Base-by-base conservation (phyloP, 2,329 filamentous ascomycete genomes). In the Fusarium gaditjirri region DNA sequence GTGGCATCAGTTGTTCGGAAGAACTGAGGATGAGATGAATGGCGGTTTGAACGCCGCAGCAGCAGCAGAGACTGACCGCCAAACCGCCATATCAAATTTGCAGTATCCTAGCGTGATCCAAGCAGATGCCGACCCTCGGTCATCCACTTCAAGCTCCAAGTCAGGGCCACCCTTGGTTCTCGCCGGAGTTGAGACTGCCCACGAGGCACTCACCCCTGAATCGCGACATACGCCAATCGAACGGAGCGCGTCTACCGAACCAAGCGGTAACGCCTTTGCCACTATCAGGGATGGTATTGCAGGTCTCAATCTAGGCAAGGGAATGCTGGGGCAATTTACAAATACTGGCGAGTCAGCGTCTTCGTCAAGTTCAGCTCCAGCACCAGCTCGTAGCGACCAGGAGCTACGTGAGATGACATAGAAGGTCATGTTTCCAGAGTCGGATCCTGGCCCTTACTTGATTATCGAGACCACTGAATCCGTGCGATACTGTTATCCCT, bases 1-100 rank as follows among this genome's bases (percentile, higher is more conserved):
- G 96, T 99, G 96, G 96, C 88, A 92, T 72, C 93, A 96, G 77
- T 84, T 92, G 2, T 99, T 98, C 81, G 94, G 94, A 50, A 89
- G 95, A 36, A 91, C 91, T 6, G 94, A 98, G 75, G 90, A 92
- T 59, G 96, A 99, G 80, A 98, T 99, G 95, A 99, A 99, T 76
- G 90, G 89, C 0, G 84, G 87, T 39, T 82, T 90, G 16, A 86
- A 89, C 74, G 83, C 85, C 11, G 87, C 86, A 6, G 86, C 87
- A 21, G 85, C 86, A 7, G 86, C 86, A 11, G 86, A 87, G 63
- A 84, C 78, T 27, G 80, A 82, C 41, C 76, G 82, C 3, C 78
- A 79, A 57, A 79, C 80, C 17, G 81, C 81, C n/a, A 77, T 83
- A 21, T 80, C 80, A 13, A 78, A 72, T 56, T 74, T 82, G 19